Conservation (phyloP, 1,284 basidiomycete genomes). For the Austroboletus niveus region DNA sequence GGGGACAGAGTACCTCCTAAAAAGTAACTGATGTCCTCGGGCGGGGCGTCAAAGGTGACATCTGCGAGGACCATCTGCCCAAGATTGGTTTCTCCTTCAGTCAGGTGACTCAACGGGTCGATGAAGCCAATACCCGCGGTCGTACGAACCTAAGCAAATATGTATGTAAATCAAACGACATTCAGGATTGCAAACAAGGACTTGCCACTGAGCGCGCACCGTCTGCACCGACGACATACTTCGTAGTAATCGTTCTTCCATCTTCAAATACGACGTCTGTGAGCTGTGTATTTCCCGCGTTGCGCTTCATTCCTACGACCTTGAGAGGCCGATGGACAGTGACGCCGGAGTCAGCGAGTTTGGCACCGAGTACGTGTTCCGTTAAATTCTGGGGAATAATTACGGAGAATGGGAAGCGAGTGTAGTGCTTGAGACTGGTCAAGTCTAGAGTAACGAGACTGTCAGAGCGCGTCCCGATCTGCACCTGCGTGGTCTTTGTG, state of each 20-base stretch:
- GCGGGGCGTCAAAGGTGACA: constrained; percentile 14
- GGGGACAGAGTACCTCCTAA: constrained; percentile 10
- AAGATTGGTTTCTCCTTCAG: constrained; percentile 7
- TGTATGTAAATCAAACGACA: not conserved
- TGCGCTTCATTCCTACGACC: constrained; percentile 31
- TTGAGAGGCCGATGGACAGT: constrained; percentile 24
- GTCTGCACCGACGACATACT: constrained; percentile 56
- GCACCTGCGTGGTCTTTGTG: constrained; percentile 28
- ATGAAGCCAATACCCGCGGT: constrained; percentile 17
- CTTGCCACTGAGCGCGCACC: constrained; percentile 54
- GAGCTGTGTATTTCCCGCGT: constrained; percentile 22
- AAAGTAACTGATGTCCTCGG: not conserved
- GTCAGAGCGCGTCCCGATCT: constrained; percentile 33
- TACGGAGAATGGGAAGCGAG: constrained; percentile 45
- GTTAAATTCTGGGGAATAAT: constrained; percentile 48
- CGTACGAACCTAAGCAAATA: constrained; percentile 16
- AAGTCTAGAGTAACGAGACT: constrained; percentile 36
- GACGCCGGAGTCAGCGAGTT: constrained; percentile 31
- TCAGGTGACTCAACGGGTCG: constrained; percentile 9
- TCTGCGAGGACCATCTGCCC: constrained; percentile 24
- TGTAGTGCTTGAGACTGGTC: constrained; percentile 34
- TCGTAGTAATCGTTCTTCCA: constrained; percentile 44
- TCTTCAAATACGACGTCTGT: constrained; percentile 48
- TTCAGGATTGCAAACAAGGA: not conserved
- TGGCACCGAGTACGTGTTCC: constrained; percentile 41